A percentile compares a stretch with the other conserved stretches of the same genome.
phyloP scores from a whole-genome alignment of 2,329 filamentous ascomycete genomes.

The Claviceps fusiformis region DNA sequence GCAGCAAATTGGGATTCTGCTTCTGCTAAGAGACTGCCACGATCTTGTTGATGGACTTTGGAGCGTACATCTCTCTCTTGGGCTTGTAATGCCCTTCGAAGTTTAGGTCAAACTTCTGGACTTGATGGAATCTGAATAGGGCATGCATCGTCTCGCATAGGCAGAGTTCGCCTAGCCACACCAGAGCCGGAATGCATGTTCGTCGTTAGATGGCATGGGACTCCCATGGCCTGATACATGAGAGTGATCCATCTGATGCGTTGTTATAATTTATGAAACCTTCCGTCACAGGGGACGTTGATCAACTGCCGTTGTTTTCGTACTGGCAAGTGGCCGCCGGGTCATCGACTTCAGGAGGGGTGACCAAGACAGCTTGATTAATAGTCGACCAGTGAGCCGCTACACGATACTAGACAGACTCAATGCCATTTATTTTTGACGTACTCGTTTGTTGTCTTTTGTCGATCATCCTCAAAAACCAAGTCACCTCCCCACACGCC shows the following conservation, averaged over 20 bases:
- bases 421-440: not conserved
- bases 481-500: not conserved
- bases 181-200: not conserved
- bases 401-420: not conserved
- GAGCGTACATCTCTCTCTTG: not conserved
- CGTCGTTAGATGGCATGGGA: not conserved
- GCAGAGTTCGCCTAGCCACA: not conserved
- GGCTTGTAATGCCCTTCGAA: not conserved
- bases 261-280: not conserved
- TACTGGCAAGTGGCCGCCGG: not conserved
- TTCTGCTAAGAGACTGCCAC: not conserved
- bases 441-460: not conserved
- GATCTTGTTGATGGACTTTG: not conserved
- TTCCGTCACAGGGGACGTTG: not conserved
- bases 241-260: not conserved
- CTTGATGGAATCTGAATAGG: not conserved
- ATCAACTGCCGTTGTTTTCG: not conserved
- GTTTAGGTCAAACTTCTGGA: not conserved
- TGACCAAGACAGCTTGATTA: not conserved
- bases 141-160: not conserved
- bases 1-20: not conserved
- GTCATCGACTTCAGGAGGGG: not conserved
- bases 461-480: not conserved
- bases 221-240: not conserved
- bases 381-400: not conserved